Percentiles rank a stretch among this genome's conserved stretches.
These are phyloP conservation scores for Coriaria nepalensis DNA, from an alignment of 306 rosid species.

Conservation along the genomic window DNA sequence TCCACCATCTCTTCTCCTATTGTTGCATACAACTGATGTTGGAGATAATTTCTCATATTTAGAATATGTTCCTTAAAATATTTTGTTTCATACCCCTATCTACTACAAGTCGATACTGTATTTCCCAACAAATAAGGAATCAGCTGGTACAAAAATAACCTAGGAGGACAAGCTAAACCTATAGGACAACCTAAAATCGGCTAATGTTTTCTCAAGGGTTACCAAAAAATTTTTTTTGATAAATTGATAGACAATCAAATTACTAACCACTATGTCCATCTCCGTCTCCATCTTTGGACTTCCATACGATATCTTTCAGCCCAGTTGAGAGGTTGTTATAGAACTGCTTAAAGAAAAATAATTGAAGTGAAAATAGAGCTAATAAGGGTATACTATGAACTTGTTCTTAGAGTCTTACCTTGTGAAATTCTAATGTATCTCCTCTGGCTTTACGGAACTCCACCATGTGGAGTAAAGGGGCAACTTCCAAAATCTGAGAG, in stretches of 20 bases:
- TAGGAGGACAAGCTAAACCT: too few relatives aligned
- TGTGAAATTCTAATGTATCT: slow-evolving; percentile 87
- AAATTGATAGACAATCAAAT: background rate
- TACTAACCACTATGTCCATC: slow-evolving; percentile 46
- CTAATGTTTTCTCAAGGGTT: too few relatives aligned
- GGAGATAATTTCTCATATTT: too few relatives aligned
- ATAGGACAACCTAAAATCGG: too few relatives aligned
- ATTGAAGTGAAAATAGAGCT: background rate
- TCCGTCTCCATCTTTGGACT: slow-evolving; percentile 45
- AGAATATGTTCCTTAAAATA: too few relatives aligned
- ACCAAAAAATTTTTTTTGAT: background rate
- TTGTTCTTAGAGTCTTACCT: slow-evolving; percentile 23
- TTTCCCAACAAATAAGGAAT: too few relatives aligned
- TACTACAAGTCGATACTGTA: too few relatives aligned
- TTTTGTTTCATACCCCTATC: too few relatives aligned
- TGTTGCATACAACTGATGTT: too few relatives aligned
- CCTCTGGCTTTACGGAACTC: slow-evolving; percentile 85
- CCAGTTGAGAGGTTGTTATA: slow-evolving; percentile 65
- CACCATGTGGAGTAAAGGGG: slow-evolving; percentile 84
- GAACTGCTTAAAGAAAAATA: slow-evolving; percentile 40
- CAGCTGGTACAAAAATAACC: too few relatives aligned
- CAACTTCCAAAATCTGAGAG: slow-evolving; percentile 79
- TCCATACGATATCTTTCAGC: slow-evolving; percentile 87
- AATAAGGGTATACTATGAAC: too few relatives aligned
- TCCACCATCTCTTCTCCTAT: too few relatives aligned